Conservation (phyloP, 176 grass and related monocot species). For the Elymus sibiricus region DNA sequence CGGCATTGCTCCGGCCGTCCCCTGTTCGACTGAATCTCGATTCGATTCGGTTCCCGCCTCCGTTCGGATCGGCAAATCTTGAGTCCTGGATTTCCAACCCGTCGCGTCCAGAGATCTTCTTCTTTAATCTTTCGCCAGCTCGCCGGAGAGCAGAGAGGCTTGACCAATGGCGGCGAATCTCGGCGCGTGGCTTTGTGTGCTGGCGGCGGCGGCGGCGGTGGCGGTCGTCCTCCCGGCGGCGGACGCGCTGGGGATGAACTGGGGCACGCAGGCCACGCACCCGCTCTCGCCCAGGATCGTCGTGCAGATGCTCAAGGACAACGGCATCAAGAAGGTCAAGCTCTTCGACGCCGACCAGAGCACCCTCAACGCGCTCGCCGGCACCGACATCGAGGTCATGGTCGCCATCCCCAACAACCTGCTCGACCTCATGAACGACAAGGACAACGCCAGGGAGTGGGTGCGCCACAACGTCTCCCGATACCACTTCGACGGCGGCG, state of each 20-base stretch:
- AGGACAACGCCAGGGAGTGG: conserved; percentile 60
- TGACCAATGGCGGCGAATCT: neutral
- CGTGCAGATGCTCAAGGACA: conserved; percentile 63
- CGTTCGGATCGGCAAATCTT: neutral
- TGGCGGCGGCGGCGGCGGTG: neutral
- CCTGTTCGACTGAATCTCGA: neutral
- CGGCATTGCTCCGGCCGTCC: neutral
- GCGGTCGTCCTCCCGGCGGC: conserved; percentile 1
- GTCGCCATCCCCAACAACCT: conserved; percentile 80
- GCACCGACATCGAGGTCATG: conserved; percentile 74
- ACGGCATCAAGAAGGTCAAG: conserved; percentile 83
- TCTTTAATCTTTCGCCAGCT: neutral
- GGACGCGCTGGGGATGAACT: conserved; percentile 75
- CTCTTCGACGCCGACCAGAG: conserved; percentile 75
- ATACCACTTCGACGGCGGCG: conserved; percentile 80
- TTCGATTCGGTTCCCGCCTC: neutral
- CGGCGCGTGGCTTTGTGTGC: conserved; percentile 1
- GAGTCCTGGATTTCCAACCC: neutral
- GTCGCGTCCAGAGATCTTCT: neutral
- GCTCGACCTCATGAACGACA: conserved; percentile 58
- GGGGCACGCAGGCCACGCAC: conserved; percentile 86
- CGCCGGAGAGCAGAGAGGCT: neutral
- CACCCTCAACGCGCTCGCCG: conserved; percentile 69
- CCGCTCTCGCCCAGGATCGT: conserved; percentile 55
- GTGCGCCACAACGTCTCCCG: conserved; percentile 51